Evolutionary conservation across 2,329 filamentous ascomycete species (phyloP), one percentile per base, ranked within the genome.

Genomic region (Chrysoporthe austroafricana): DNA sequence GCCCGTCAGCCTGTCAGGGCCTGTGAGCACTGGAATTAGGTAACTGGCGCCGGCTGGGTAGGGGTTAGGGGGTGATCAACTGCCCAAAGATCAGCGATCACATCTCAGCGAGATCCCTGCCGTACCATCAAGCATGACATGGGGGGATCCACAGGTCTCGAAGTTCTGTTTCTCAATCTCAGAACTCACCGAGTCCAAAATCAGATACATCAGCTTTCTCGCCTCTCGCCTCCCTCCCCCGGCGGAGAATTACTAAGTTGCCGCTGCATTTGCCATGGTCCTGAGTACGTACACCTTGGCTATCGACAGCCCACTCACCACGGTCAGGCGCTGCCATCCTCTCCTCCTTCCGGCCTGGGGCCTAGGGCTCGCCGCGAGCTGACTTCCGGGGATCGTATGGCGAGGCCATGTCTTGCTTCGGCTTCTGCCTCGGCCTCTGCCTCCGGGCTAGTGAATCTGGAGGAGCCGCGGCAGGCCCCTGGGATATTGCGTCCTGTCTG

Each of bases 351-450:
- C 54, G 5, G 13, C 34, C 4, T n/a, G 6, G 13, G 18, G 14
- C 8, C 54, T 14, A n/a, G 54, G 39, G 14, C 21, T 48, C 32
- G 4, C 14, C n/a, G 14, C 3, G 7, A 36, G n/a, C 43, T 34
- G 21, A 16, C 39, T 11, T 21, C 39, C 57, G 36, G 39, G 36
- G 39, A 43, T 21, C 9, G 32, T 42, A 32, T 43, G 21, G 39
- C 57, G 44, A 60, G 21, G 36, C 39, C 32, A 60, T 60, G n/a
- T 43, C 39, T 26, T 48, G 59, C 42, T 34, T 61, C 43, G 34
- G 7, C 11, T 9, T 32, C 18, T 43, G 57, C 57, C 32, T 58
- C 34, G 39, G 56, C 34, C 32, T 42, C 16, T 58, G 11, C 32
- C 16, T 58, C 16, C 39, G 32, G 54, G 32, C 32, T 39, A 36